phyloP scores from a whole-genome alignment of 345 rosid species.

The Luvunga scandens region DNA sequence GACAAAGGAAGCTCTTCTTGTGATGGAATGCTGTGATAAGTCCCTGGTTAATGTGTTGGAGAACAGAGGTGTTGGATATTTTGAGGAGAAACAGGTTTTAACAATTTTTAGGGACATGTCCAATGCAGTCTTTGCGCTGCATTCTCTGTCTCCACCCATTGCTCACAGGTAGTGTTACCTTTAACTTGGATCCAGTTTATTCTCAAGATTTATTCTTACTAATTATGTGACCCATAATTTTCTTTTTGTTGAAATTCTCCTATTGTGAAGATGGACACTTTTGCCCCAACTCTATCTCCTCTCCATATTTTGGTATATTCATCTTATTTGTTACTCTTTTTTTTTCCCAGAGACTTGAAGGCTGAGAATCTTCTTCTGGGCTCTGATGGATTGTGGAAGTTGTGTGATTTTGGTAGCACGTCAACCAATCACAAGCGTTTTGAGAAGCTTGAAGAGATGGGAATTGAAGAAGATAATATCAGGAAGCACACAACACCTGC shows the following conservation, averaged over 20 bases:
- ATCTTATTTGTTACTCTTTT: constrained; percentile 15
- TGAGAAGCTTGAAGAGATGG: constrained; percentile 97
- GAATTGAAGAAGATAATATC: constrained; percentile 96
- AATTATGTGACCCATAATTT: background rate
- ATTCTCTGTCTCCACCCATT: constrained; percentile 78
- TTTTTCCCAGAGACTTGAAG: constrained; percentile 77
- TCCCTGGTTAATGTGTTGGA: constrained; percentile 83
- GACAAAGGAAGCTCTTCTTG: constrained; percentile 86
- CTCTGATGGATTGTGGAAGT: constrained; percentile 77
- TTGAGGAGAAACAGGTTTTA: constrained; percentile 84
- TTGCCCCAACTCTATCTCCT: background rate
- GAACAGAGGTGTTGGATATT: constrained; percentile 75
- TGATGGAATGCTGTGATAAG: constrained; percentile 90
- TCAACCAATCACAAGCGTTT: constrained; percentile 91
- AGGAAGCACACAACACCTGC: constrained; percentile 94
- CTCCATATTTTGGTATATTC: background rate
- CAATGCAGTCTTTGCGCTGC: constrained; percentile 96
- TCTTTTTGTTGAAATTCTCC: background rate
- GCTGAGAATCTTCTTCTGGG: constrained; percentile 88
- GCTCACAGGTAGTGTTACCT: constrained; percentile 72
- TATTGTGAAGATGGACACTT: background rate
- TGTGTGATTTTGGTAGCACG: constrained; percentile 95
- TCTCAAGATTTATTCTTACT: background rate
- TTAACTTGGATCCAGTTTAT: background rate
- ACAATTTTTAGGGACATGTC: constrained; percentile 80